Evolutionary conservation across 495 filamentous ascomycete species (phyloP).

Genomic region (Trichoderma orchidacearum): DNA sequence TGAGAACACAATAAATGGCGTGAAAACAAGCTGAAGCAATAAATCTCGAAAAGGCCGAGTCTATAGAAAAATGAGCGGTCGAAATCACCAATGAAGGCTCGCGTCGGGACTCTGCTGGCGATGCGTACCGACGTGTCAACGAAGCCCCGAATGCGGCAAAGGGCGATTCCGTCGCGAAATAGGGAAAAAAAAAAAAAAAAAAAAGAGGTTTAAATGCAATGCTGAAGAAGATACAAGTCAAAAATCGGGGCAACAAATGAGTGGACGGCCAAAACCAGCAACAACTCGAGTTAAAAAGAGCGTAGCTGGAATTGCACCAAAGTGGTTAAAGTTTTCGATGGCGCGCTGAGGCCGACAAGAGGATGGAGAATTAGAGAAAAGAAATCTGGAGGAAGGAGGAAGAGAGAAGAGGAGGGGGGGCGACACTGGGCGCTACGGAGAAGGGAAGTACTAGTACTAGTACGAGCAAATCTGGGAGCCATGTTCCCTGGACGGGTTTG

Average conservation of each 20-base stretch:
- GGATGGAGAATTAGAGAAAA: conserved; percentile 17
- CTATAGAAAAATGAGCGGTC: background rate
- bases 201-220: conserved; percentile 3
- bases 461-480: no score
- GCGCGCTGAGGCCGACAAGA: conserved; percentile 10
- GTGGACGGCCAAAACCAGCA: conserved; percentile 26
- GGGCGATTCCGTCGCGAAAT: conserved; percentile 5
- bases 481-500: no score
- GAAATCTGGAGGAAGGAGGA: conserved; percentile 21
- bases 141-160: background rate
- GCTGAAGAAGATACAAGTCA: conserved; percentile 8
- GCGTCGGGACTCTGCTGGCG: background rate
- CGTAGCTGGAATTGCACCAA: conserved; percentile 23
- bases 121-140: background rate
- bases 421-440: conserved; percentile 9
- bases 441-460: background rate
- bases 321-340: conserved; percentile 4
- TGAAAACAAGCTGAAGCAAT: background rate
- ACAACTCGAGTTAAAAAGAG: conserved; percentile 12
- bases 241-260: conserved; percentile 13
- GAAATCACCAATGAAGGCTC: background rate
- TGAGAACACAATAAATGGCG: background rate
- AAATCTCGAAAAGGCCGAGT: background rate
- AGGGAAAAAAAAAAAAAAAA: conserved; percentile 13
- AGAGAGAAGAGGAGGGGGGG: conserved; percentile 10